Evolutionary conservation across 2,329 filamentous ascomycete genomes (phyloP), one percentile per base, ranked within the genome.

Genomic region (Aspergillus fructus): DNA sequence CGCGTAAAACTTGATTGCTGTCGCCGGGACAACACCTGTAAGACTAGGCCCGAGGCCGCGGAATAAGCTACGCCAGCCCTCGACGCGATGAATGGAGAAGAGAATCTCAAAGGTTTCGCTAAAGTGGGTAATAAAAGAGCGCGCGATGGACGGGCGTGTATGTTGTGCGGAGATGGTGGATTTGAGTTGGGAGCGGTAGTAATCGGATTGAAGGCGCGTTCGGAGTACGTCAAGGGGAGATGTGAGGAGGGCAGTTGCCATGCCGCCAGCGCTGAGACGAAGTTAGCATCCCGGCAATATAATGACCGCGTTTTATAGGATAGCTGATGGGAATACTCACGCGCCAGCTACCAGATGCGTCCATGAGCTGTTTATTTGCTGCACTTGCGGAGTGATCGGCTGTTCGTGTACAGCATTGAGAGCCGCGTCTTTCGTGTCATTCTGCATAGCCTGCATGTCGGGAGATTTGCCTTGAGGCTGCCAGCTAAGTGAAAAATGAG

Each of bases 181-280:
- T 40, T 52, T 58, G 52, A 94, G 82, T 73, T 96, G 53, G 9
- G 87, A 83, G 74, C 96, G 91, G 80, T 97, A 97, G 73, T 94
- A 96, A 71, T 96, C 93, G 12, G 91, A 92, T 74, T 97, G 93
- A 56, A 97, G 79, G 74, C 96, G 96, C 42, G 93, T 97, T 80
- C 97, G 96, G 74, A 97, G 96, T 58, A 97, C 93, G 78, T 97
- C 93, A 65, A 97, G 86, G 37, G 93, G 93, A 72, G 93, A 97
- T 51, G 93, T 96, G 59, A 96, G 89, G 52, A 97, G 83, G 53
- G 93, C 93, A 11, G 91, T 96, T 34, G 90, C 91, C 69, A 96
- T 90, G 43, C 93, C 93, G 54, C 91, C 92, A 56, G 63, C 64
- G 61, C 69, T 71, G 47, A 21, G 3, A 11, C 15, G 3, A 15